Percentiles rank a stretch among this genome's conserved stretches.
Conservation (phyloP, 139 green algal species). For the Tetradesmus obliquus region DNA sequence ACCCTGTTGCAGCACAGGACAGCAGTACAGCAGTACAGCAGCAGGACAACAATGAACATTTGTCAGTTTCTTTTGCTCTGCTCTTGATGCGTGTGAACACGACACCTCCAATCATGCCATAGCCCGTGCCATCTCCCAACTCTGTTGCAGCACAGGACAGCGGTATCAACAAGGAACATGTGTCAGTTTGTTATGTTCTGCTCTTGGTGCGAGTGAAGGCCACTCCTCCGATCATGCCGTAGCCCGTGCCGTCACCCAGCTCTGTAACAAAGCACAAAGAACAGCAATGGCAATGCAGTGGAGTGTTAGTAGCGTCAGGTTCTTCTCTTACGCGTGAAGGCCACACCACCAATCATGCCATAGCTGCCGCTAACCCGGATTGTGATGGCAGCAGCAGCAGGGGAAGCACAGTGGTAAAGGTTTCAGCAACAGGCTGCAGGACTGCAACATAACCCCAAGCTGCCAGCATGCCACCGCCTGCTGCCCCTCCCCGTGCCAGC, state of each 20-base stretch:
- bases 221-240: not conserved
- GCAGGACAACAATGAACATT: not conserved
- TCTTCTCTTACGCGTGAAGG: constrained; percentile 27
- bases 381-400: no score
- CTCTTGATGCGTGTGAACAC: constrained; percentile 8
- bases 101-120: not conserved
- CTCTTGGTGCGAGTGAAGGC: constrained; percentile 6
- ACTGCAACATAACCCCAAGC: no score
- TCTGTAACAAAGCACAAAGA: not conserved
- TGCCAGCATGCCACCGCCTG: no score
- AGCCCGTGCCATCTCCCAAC: no score
- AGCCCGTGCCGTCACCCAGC: not conserved
- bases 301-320: not conserved
- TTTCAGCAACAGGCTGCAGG: no score
- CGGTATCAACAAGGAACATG: no score
- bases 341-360: not conserved
- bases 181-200: not conserved
- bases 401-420: no score
- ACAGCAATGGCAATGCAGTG: not conserved
- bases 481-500: no score
- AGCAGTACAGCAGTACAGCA: not conserved
- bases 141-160: not conserved
- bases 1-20: not conserved
- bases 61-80: not conserved
- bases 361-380: not conserved